Evolutionary conservation across 1,284 basidiomycete genomes (phyloP).

Genomic region (Bjerkandera adusta): DNA sequence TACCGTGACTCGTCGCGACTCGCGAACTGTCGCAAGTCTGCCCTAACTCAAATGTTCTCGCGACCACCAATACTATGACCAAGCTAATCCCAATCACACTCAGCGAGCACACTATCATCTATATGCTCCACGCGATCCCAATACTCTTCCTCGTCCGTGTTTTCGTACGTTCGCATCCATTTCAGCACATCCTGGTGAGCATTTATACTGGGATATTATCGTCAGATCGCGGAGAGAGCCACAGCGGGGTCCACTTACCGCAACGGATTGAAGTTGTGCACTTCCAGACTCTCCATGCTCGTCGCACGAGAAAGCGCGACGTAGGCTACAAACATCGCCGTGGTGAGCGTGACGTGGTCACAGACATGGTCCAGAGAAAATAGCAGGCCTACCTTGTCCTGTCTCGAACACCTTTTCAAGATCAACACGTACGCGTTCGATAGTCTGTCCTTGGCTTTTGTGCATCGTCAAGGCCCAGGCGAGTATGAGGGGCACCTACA

Average conservation of each 20-base stretch:
- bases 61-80: too few relatives aligned
- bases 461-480: slow-evolving; percentile 50
- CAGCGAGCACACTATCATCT: too few relatives aligned
- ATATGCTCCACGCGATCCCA: too few relatives aligned
- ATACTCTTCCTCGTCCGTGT: too few relatives aligned
- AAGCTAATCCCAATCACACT: too few relatives aligned
- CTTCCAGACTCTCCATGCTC: slow-evolving; percentile 24
- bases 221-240: neutral
- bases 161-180: too few relatives aligned
- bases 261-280: slow-evolving; percentile 23
- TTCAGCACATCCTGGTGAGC: too few relatives aligned
- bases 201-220: too few relatives aligned
- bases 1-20: too few relatives aligned
- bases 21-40: too few relatives aligned
- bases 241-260: slow-evolving; percentile 20
- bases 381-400: slow-evolving; percentile 53
- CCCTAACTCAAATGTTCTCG: too few relatives aligned
- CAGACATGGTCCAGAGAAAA: neutral
- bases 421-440: slow-evolving; percentile 83
- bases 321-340: slow-evolving; percentile 21
- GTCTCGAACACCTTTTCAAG: slow-evolving; percentile 73
- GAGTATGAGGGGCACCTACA: slow-evolving; percentile 28
- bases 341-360: neutral
- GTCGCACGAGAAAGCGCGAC: slow-evolving; percentile 32
- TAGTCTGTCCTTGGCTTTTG: slow-evolving; percentile 89